These are phyloP conservation scores for Afroboletus lepidellus DNA, from an alignment of 1,284 basidiomycete species.

Conservation along the genomic window DNA sequence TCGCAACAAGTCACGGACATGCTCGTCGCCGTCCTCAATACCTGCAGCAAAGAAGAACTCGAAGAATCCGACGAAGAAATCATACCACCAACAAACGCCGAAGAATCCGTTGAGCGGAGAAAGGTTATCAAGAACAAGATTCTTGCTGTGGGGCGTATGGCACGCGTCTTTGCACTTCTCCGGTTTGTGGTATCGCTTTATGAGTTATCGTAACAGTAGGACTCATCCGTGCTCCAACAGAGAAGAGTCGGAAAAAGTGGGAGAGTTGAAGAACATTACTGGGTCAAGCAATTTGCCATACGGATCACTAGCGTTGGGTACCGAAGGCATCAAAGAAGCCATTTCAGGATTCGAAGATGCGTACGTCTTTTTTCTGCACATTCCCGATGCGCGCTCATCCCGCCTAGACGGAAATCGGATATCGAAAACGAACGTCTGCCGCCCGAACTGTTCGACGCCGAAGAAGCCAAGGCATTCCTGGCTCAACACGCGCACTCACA, in stretches of 20 bases:
- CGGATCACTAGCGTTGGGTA: constrained; percentile 84
- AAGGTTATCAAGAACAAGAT: constrained; percentile 97
- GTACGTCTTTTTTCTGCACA: constrained; percentile 53
- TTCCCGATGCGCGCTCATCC: not conserved
- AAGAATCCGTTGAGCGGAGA: constrained; percentile 72
- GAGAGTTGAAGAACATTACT: constrained; percentile 91
- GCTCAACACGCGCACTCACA: constrained; percentile 44
- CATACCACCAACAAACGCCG: constrained; percentile 37
- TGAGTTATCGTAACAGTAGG: not conserved
- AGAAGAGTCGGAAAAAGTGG: constrained; percentile 97
- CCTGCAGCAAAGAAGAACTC: constrained; percentile 92
- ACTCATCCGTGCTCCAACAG: constrained; percentile 40
- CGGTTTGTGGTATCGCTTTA: constrained; percentile 54
- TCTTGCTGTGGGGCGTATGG: constrained; percentile 95
- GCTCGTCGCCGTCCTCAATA: constrained; percentile 92
- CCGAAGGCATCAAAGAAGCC: constrained; percentile 94
- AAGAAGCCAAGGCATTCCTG: constrained; percentile 60
- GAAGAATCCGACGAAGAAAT: constrained; percentile 75
- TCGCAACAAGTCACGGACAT: constrained; percentile 82
- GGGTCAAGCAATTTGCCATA: constrained; percentile 81
- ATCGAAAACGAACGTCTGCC: constrained; percentile 98
- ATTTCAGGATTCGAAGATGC: constrained; percentile 96
- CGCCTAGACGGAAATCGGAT: constrained; percentile 86
- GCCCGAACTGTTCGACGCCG: constrained; percentile 91
- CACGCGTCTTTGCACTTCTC: constrained; percentile 92